Evolutionary conservation across 2,329 filamentous ascomycete genomes (phyloP), one percentile per base, ranked within the genome.

Genomic region (Dothiorella sarmentorum): DNA sequence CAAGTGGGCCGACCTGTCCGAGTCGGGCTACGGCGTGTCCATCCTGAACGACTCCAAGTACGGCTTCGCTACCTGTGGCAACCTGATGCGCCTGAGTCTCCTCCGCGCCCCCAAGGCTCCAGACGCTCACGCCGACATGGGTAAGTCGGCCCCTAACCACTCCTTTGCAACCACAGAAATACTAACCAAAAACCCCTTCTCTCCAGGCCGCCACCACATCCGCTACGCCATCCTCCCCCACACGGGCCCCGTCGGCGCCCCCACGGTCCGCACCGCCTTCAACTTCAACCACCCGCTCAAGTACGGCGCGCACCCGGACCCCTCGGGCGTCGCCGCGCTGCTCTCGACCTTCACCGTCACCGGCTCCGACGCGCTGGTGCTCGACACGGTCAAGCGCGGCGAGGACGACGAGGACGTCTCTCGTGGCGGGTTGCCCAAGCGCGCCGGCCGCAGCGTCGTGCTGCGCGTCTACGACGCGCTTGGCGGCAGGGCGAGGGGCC

Each of bases 31-130:
- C 67, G 92, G 92, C 63, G 91, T 97, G 7, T 93, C 90, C 2
- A 89, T 97, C 62, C 82, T 97, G 60, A 97, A 97, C 69, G 92
- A 97, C 73, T 90, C 86, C 76, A 97, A 97, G 73, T 97, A 96
- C 70, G 93, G 93, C 17, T 97, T 97, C 70, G 93, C 93, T 20
- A 96, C 91, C 13, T 85, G 83, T 45, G 93, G 93, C 42, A 94
- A 89, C 69, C 73, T 91, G 58, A 97, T 97, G 93, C 86, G 93
- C 4, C 80, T 97, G 9, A 92, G 88, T 13, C 81, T 97, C 18
- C 82, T 97, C 17, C 86, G 93, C 38, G 86, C 91, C 5, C 89
- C 93, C 20, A 97, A 97, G 71, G 92, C 93, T 0, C 93, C 93
- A 0, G 93, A 97, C 71, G 91, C 85, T 5, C 87, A 96, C 67